Evolutionary conservation across 202 grass and related monocot species (phyloP), one percentile per base, ranked within the genome.

Genomic region (Digitaria exilis): DNA sequence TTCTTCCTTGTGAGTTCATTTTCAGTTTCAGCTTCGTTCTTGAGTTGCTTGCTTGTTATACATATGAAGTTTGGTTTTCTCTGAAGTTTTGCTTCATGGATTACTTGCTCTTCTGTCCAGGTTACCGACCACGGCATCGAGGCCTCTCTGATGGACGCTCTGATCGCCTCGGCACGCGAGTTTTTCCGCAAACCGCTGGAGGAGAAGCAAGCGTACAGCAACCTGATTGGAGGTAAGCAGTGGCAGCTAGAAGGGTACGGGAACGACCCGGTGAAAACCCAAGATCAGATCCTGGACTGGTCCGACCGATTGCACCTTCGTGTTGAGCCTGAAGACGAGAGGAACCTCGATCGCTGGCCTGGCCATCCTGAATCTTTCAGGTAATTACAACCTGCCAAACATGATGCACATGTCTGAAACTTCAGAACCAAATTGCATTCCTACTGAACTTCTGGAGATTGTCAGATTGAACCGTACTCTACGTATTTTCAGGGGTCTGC

Each of bases 221-320:
- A 86, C 65, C 22, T 92, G 39, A 73, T 71, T 2, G 52, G 72
- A 45, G 86, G 90, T 22, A 92, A 84, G 63, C 63, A 42, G 4
- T 88, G 81, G 61, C 73, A 77, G 76, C 11, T 83, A 3, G 79
- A 92, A 92, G 83, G 86, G 3, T 92, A 89, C 7, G 87, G 86
- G 9, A 86, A 80, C 21, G 87, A 92, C n/a, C 51, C 6, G 41
- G 80, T 92, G 72, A 41, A 37, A 22, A 44, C 19, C 7, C 26
- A 92, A 19, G 90, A 87, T 25, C 79, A 86, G 54, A 25, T 75
- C 22, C 49, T 92, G 2, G 87, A 92, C 10, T 92, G 90, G 90
- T 57, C 1, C 28, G 90, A 92, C 48, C 49, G 87, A 17, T 31
- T 89, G 35, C 82, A 83, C 44, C 90, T 92, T 32, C 64, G 61